A percentile compares a stretch with the other conserved stretches of the same genome.
Evolutionary conservation across 148 eudicot genomes (phyloP).

Genomic region (Polygonum maritimum): DNA sequence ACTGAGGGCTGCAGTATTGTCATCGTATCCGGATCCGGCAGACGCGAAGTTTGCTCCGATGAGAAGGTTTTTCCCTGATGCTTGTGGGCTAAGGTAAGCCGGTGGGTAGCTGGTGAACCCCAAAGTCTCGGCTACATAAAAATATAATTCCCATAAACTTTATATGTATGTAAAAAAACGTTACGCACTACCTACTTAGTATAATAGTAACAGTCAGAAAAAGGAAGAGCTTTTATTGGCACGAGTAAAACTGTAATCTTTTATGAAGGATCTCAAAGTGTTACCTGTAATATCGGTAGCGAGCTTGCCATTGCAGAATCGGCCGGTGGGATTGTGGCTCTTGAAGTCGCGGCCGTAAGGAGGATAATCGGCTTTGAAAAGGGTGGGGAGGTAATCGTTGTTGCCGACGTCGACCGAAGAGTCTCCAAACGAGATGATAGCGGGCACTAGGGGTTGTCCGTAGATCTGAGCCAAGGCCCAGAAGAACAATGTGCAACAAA

Average conservation of each 20-base stretch:
- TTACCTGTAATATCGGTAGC: slow-evolving; percentile 97
- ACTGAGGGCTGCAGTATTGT: slow-evolving; percentile 53
- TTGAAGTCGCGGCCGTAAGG: slow-evolving; percentile 84
- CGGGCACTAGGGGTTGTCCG: slow-evolving; percentile 69
- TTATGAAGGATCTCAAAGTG: no score
- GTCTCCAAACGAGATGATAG: slow-evolving; percentile 75
- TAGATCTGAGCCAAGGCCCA: not conserved
- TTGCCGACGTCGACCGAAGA: slow-evolving; percentile 83
- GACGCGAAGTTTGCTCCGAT: slow-evolving; percentile 90
- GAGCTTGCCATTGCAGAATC: slow-evolving; percentile 92
- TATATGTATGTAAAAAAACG: no score
- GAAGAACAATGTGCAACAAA: slow-evolving; percentile 8
- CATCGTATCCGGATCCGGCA: slow-evolving; percentile 90
- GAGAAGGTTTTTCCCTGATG: slow-evolving; percentile 81
- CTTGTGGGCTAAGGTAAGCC: slow-evolving; percentile 89
- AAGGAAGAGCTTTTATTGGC: no score
- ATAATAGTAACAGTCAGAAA: not conserved
- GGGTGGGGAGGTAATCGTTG: slow-evolving; percentile 62
- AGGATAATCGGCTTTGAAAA: slow-evolving; percentile 81
- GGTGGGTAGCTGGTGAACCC: slow-evolving; percentile 78
- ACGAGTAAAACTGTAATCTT: no score
- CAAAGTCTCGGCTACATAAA: slow-evolving; percentile 61
- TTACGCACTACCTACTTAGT: no score
- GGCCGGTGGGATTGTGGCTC: slow-evolving; percentile 64
- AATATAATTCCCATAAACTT: not conserved